A percentile compares a stretch with the other conserved stretches of the same genome.
phyloP scores from a whole-genome alignment of 306 rosid genomes.

The Begonia loranthoides region DNA sequence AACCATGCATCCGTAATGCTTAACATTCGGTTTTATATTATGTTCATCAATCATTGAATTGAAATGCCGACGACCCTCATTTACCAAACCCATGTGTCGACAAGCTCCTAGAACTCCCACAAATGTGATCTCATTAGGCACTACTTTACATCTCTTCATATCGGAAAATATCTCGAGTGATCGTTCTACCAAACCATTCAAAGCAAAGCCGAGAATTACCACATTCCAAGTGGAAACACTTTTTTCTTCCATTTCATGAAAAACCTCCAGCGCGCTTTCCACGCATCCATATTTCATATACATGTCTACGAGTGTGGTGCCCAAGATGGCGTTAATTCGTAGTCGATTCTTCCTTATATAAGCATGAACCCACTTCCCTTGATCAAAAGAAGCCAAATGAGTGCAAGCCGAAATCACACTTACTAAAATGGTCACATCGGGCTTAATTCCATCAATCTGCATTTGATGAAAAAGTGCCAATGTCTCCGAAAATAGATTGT shows the following conservation, averaged over 20 bases:
- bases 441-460: slow-evolving; percentile 45
- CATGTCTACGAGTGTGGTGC: slow-evolving; percentile 35
- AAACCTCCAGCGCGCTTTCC: slow-evolving; percentile 49
- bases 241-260: slow-evolving; percentile 38
- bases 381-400: slow-evolving; percentile 52
- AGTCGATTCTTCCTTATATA: slow-evolving; percentile 38
- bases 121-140: slow-evolving; percentile 71
- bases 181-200: slow-evolving; percentile 54
- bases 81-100: slow-evolving; percentile 76
- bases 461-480: slow-evolving; percentile 51
- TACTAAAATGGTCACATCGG: slow-evolving; percentile 55
- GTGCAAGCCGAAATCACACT: slow-evolving; percentile 68
- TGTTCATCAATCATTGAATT: slow-evolving; percentile 45
- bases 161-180: slow-evolving; percentile 45
- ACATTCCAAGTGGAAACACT: slow-evolving; percentile 82
- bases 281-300: slow-evolving; percentile 77
- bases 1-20: slow-evolving; percentile 80
- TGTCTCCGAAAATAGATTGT: slow-evolving; percentile 44
- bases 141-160: slow-evolving; percentile 31
- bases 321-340: slow-evolving; percentile 18
- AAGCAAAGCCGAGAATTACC: slow-evolving; percentile 64
- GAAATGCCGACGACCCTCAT: slow-evolving; percentile 57
- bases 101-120: slow-evolving; percentile 79
- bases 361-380: slow-evolving; percentile 70
- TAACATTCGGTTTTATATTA: slow-evolving; percentile 54